phyloP scores from a whole-genome alignment of 2,329 filamentous ascomycete genomes.

The Orbilia blumenaviensis region DNA sequence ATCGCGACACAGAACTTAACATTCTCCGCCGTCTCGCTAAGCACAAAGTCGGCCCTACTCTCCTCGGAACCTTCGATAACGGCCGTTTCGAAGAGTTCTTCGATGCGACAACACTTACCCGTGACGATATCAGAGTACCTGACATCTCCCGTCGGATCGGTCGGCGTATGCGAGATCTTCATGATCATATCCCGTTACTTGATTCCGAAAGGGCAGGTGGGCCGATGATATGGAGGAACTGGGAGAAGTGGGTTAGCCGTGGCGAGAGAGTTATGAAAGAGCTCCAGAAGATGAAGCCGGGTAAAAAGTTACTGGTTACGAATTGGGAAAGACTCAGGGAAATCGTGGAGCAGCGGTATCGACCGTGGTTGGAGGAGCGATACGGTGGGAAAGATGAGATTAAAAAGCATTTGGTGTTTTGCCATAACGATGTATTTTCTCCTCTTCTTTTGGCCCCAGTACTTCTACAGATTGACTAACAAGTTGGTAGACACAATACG shows the following conservation, averaged over 20 bases:
- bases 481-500: constrained; percentile 83
- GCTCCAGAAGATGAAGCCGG: constrained; percentile 68
- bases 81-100: constrained; percentile 91
- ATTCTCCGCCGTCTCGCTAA: constrained; percentile 85
- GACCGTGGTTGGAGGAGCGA: constrained; percentile 72
- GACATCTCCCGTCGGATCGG: constrained; percentile 92
- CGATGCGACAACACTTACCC: constrained; percentile 81
- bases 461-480: constrained; percentile 51
- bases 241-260: constrained; percentile 86
- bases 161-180: constrained; percentile 95
- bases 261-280: constrained; percentile 64
- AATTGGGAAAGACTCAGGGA: constrained; percentile 81
- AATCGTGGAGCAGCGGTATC: constrained; percentile 76
- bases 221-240: constrained; percentile 87
- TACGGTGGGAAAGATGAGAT: constrained; percentile 73
- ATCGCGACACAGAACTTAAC: constrained; percentile 86
- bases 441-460: background rate
- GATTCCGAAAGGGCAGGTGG: constrained; percentile 79
- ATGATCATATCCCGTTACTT: constrained; percentile 89
- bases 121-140: constrained; percentile 77
- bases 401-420: constrained; percentile 82
- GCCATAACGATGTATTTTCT: constrained; percentile 86
- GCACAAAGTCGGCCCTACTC: constrained; percentile 89
- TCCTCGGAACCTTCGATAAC: constrained; percentile 91
- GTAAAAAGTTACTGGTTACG: constrained; percentile 78